A percentile compares a stretch with the other conserved stretches of the same genome.
phyloP scores from a whole-genome alignment of 148 eudicot species.

The Rhododendron ovatum region DNA sequence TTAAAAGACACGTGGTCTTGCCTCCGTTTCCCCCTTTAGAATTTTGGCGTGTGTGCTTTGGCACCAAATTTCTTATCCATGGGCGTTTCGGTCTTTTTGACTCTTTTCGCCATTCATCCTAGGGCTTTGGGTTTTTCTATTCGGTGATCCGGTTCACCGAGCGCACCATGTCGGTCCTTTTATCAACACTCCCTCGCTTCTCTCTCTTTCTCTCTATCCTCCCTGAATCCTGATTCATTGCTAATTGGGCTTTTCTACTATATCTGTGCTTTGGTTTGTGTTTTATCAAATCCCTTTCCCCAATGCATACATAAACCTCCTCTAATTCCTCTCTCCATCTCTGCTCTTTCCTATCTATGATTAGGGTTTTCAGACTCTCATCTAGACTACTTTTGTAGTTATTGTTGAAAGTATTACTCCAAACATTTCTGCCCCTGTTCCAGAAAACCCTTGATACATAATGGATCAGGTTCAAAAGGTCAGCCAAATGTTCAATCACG shows the following conservation, averaged over 20 bases:
- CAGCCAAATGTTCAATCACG: neutral
- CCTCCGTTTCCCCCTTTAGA: neutral
- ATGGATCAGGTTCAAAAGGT: slow-evolving; percentile 18
- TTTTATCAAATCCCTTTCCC: neutral
- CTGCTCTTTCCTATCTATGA: neutral
- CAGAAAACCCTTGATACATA: neutral
- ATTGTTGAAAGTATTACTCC: neutral
- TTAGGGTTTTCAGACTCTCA: neutral
- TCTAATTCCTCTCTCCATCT: neutral
- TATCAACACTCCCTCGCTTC: neutral
- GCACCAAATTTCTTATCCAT: neutral
- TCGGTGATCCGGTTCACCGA: neutral
- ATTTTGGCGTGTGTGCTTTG: neutral
- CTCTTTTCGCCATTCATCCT: no score
- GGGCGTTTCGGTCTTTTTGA: slow-evolving; percentile 14
- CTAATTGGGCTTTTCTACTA: no score
- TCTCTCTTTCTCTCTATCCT: slow-evolving; percentile 2
- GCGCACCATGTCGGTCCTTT: neutral
- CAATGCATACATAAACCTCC: neutral
- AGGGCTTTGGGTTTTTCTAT: slow-evolving; percentile 3
- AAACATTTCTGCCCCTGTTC: neutral
- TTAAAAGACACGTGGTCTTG: slow-evolving; percentile 10
- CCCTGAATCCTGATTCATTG: neutral
- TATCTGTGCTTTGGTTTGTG: neutral
- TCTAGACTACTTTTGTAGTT: neutral